phyloP scores from a whole-genome alignment of 2,329 filamentous ascomycete genomes.

The Xylariaceae sp. region DNA sequence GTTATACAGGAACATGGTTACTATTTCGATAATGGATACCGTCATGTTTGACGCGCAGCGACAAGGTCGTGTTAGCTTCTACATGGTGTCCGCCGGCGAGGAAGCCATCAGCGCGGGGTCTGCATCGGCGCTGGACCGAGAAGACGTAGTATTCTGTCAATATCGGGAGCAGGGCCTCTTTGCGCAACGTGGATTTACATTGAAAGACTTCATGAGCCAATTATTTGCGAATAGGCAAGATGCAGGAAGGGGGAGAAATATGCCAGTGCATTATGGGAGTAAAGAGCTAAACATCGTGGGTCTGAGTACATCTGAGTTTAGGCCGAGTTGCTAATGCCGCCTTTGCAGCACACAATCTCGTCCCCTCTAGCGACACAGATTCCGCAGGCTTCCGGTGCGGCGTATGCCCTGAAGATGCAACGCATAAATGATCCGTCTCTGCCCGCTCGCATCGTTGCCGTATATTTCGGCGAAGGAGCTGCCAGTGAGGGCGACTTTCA shows the following conservation, averaged over 20 bases:
- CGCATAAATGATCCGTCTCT: conserved; percentile 70
- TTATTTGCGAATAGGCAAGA: conserved; percentile 88
- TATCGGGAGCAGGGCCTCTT: conserved; percentile 95
- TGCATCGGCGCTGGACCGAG: conserved; percentile 77
- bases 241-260: conserved; percentile 80
- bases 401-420: conserved; percentile 85
- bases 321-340: conserved; percentile 18
- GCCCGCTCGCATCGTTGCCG: conserved; percentile 71
- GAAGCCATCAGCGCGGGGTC: conserved; percentile 92
- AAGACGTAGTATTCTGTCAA: conserved; percentile 91
- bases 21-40: conserved; percentile 83
- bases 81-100: conserved; percentile 95
- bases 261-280: conserved; percentile 96
- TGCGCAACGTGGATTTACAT: conserved; percentile 81
- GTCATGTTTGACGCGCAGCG: conserved; percentile 98
- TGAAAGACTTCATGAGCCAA: conserved; percentile 93
- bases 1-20: conserved; percentile 68
- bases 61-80: conserved; percentile 92
- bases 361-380: conserved; percentile 87
- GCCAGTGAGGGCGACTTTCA: conserved; percentile 93
- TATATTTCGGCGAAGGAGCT: conserved; percentile 90
- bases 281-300: conserved; percentile 79
- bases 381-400: conserved; percentile 83
- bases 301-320: conserved; percentile 18
- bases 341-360: conserved; percentile 79